Base-by-base conservation (phyloP, 140 eudicot genomes). In the Ambrosia hybrid region DNA sequence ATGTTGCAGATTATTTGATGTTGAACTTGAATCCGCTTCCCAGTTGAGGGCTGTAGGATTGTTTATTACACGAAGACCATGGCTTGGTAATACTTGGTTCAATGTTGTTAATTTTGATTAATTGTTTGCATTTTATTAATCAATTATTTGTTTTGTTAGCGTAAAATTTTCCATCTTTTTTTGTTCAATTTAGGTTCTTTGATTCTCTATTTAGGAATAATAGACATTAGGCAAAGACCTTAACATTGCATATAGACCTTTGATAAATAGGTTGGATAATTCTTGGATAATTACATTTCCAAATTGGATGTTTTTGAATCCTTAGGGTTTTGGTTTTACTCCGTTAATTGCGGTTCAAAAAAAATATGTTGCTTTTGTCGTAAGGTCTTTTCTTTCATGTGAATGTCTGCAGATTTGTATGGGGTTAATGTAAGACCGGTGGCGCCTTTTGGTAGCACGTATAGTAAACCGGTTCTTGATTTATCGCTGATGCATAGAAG, bases 361-460 rank as follows among this genome's bases (percentile, higher is more conserved):
- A 21, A 21, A 21, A 21, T 21, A 21, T 21, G 26, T 21, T 21
- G 26, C 26, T 41, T 41, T 9, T 41, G 46, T 41, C 8, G 46
- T 21, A 21, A 53, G 11, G n/a, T 12, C 9, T 39, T 62, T 61
- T n/a, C 41, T 21, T 21, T 37, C 36, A 64, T 79, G 52, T 58
- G 65, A 73, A 21, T 79, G 66, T 49, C 6, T 79, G 73, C 87
- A 94, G 99, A 90, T 84, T 81, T 94, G 48, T 94, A 94, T 78
- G 99, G 99, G 59, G 82, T 94, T 63, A 79, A 91, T 74, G 83
- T 94, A 41, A 86, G 93, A 74, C 97, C 99, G 0, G 96, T 90
- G 59, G 92, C 96, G 53, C 96, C 99, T 33, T 88, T 88, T 64
- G 89, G 91, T 46, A 86, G 95, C 73, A 83, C 89, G 12, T 78